Evolutionary conservation across 2,329 filamentous ascomycete species (phyloP).

Genomic region (Simplicillium aogashimaense): DNA sequence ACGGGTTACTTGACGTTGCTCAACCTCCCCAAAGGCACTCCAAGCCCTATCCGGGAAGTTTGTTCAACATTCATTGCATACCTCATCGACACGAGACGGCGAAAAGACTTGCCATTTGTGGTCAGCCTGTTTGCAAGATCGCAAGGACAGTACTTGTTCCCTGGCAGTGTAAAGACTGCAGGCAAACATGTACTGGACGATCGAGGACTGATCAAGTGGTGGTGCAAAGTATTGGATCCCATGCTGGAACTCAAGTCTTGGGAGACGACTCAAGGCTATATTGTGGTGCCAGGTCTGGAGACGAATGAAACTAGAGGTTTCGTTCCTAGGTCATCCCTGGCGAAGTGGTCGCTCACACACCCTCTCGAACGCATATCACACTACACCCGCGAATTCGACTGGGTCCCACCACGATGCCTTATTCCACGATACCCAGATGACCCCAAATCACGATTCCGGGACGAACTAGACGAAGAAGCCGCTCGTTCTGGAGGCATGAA

Average conservation of each 20-base stretch:
- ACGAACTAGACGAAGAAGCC: slow-evolving; percentile 80
- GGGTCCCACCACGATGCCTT: slow-evolving; percentile 68
- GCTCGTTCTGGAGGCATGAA: slow-evolving; percentile 44
- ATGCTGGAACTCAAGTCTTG: slow-evolving; percentile 43
- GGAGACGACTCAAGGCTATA: slow-evolving; percentile 58
- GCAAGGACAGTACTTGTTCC: slow-evolving; percentile 91
- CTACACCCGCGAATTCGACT: slow-evolving; percentile 45
- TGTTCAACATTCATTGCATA: slow-evolving; percentile 67
- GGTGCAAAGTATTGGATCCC: slow-evolving; percentile 80
- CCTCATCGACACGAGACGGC: slow-evolving; percentile 57
- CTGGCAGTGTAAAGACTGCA: slow-evolving; percentile 74
- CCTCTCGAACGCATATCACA: slow-evolving; percentile 58
- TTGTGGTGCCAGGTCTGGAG: slow-evolving; percentile 82
- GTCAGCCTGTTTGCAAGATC: slow-evolving; percentile 87
- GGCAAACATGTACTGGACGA: slow-evolving; percentile 91
- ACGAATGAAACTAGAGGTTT: slow-evolving; percentile 70
- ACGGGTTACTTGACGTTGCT: slow-evolving; percentile 74
- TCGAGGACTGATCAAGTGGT: slow-evolving; percentile 85
- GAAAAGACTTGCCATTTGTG: slow-evolving; percentile 57
- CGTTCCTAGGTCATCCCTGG: slow-evolving; percentile 48
- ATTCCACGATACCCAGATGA: slow-evolving; percentile 92
- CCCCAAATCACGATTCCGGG: slow-evolving; percentile 80
- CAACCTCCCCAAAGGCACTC: slow-evolving; percentile 47
- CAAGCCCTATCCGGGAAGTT: slow-evolving; percentile 66
- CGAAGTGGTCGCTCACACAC: slow-evolving; percentile 59